Evolutionary conservation across 1,284 basidiomycete species (phyloP).

Genomic region (Anthracocystis walkeri): DNA sequence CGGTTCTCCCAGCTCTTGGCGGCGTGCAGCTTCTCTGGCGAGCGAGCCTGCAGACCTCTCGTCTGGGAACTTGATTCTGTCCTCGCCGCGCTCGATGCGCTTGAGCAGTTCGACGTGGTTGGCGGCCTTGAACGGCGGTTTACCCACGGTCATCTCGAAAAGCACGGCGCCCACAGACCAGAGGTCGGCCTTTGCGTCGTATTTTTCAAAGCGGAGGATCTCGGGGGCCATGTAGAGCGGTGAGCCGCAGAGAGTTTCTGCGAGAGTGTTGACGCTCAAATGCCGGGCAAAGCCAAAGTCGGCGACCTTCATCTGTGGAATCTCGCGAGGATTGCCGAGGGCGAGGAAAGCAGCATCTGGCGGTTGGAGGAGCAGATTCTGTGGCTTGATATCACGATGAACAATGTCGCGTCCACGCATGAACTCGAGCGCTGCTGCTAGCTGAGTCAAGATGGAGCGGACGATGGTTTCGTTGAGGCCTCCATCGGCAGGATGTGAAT

Average conservation of each 20-base stretch:
- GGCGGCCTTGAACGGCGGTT: conserved; percentile 91
- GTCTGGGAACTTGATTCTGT: conserved; percentile 79
- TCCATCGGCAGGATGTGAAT: conserved; percentile 88
- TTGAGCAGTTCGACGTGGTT: conserved; percentile 96
- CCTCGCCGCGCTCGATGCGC: conserved; percentile 86
- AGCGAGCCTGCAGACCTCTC: conserved; percentile 72
- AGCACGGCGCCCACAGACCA: conserved; percentile 98
- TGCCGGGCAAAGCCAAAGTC: conserved; percentile 98
- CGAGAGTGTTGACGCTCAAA: conserved; percentile 90
- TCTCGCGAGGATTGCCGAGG: conserved; percentile 86
- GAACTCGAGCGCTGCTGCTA: conserved; percentile 95
- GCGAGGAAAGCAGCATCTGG: conserved; percentile 81
- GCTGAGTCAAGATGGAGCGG: conserved; percentile 89
- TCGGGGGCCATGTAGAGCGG: conserved; percentile 99
- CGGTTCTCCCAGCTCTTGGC: conserved; percentile 57
- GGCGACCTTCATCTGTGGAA: conserved; percentile 73
- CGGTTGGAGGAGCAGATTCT: conserved; percentile 91
- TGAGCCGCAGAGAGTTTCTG: conserved; percentile 96
- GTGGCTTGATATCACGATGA: conserved; percentile 97
- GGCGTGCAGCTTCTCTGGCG: conserved; percentile 57
- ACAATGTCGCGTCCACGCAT: conserved; percentile 89
- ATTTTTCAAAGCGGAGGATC: conserved; percentile 95
- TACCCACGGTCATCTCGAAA: conserved; percentile 93
- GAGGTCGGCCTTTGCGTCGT: conserved; percentile 95
- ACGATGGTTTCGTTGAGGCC: conserved; percentile 92